phyloP scores from a whole-genome alignment of 192 early-diverging fungal genomes.

The Podila epicladia region DNA sequence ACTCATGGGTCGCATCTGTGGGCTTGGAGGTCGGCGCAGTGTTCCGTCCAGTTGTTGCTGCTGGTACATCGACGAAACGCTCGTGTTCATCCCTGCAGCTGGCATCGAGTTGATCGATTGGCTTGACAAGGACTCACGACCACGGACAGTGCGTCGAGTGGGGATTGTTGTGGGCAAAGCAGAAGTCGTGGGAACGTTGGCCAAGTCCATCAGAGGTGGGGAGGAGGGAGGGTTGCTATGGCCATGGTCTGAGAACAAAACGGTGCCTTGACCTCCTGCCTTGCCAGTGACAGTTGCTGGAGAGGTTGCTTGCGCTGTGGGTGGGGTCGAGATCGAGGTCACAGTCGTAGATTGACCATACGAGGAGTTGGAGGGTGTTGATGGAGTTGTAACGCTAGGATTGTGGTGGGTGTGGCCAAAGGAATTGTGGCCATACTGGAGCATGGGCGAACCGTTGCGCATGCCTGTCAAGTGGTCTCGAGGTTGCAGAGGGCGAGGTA shows the following conservation, averaged over 20 bases:
- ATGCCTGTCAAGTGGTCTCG: constrained; percentile 18
- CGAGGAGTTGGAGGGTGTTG: neutral
- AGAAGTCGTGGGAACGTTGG: neutral
- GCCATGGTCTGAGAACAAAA: too few species aligned
- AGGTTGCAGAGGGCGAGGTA: constrained; percentile 38
- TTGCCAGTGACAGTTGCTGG: too few species aligned
- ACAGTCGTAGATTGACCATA: neutral
- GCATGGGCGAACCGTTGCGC: constrained; percentile 15
- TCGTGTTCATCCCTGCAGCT: neutral
- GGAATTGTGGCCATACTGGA: neutral
- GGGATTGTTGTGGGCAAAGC: neutral
- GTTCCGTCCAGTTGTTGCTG: neutral
- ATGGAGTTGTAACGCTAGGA: neutral
- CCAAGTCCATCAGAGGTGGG: constrained; percentile 4
- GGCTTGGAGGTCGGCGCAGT: neutral
- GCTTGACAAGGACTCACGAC: constrained; percentile 15
- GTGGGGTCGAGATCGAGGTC: too few species aligned
- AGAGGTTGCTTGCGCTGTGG: too few species aligned
- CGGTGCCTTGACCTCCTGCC: too few species aligned
- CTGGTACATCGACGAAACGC: neutral
- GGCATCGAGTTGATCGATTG: constrained; percentile 37
- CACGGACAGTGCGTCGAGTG: constrained; percentile 24
- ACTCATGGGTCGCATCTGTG: constrained; percentile 14
- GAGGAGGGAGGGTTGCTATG: neutral
- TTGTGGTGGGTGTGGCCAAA: neutral